These are phyloP conservation scores for Peterozyma toletana DNA, from an alignment of 805 yeast genomes.

Conservation along the genomic window DNA sequence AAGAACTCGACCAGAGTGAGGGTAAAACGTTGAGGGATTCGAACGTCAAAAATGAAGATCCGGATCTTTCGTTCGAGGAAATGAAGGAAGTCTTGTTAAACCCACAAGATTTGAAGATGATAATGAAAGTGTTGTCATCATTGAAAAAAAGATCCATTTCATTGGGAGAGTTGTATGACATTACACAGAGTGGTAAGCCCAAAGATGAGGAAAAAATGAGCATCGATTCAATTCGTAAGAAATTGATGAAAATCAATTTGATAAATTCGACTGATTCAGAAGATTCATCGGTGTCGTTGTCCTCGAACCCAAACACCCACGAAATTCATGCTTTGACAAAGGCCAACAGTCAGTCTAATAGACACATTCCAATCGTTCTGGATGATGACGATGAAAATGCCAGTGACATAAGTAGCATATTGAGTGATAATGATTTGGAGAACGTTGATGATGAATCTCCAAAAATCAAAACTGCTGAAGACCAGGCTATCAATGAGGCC, in stretches of 20 bases:
- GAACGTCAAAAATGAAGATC: neutral
- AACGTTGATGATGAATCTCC: neutral
- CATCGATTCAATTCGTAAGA: constrained; percentile 1
- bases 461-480: neutral
- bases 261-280: neutral
- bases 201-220: neutral
- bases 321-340: neutral
- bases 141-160: constrained; percentile 32
- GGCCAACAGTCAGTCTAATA: neutral
- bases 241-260: neutral
- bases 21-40: constrained; percentile 28
- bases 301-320: neutral
- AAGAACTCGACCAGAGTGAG: constrained; percentile 30
- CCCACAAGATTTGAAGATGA: constrained; percentile 28
- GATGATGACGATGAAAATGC: neutral
- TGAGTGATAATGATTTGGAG: neutral
- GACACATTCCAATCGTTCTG: neutral
- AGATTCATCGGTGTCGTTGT: neutral
- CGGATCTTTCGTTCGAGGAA: constrained; percentile 20
- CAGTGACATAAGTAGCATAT: neutral
- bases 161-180: constrained; percentile 23
- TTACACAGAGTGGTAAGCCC: neutral
- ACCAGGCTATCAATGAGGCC: constrained; percentile 8
- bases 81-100: constrained; percentile 27
- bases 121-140: constrained; percentile 28